phyloP scores from a whole-genome alignment of 2,329 filamentous ascomycete species.

The Septoria petroselini region DNA sequence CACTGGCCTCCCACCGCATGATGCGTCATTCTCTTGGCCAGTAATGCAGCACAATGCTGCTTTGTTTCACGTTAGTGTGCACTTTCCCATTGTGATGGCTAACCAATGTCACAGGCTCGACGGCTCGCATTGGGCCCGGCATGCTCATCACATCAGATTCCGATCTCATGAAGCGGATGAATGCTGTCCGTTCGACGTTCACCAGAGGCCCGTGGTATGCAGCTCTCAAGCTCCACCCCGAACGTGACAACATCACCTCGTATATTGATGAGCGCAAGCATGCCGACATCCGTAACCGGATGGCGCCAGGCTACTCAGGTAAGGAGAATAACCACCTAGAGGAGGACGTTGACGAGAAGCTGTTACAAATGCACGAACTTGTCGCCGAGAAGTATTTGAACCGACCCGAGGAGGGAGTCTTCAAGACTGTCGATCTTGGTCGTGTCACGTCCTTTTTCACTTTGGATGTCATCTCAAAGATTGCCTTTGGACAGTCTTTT shows the following conservation, averaged over 20 bases:
- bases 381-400: slow-evolving; percentile 38
- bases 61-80: background rate
- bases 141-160: slow-evolving; percentile 41
- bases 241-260: slow-evolving; percentile 42
- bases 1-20: background rate
- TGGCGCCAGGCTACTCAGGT: slow-evolving; percentile 42
- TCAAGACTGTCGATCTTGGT: slow-evolving; percentile 38
- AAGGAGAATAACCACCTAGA: slow-evolving; percentile 42
- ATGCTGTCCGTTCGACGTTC: slow-evolving; percentile 39
- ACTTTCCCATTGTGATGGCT: background rate
- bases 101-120: slow-evolving; percentile 35
- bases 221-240: slow-evolving; percentile 41
- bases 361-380: slow-evolving; percentile 37
- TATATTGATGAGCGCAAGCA: slow-evolving; percentile 41
- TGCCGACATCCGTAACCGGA: slow-evolving; percentile 38
- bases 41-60: background rate
- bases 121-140: slow-evolving; percentile 38
- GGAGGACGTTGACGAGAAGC: slow-evolving; percentile 38
- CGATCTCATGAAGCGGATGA: slow-evolving; percentile 41
- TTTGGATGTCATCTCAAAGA: slow-evolving; percentile 42
- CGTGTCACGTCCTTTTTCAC: slow-evolving; percentile 42
- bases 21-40: no score
- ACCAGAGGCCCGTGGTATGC: slow-evolving; percentile 40
- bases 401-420: slow-evolving; percentile 32
- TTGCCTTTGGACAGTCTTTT: slow-evolving; percentile 47